Evolutionary conservation across 1,284 basidiomycete species (phyloP), one percentile per base, ranked within the genome.

Genomic region (Leccinum cinnamomeum): DNA sequence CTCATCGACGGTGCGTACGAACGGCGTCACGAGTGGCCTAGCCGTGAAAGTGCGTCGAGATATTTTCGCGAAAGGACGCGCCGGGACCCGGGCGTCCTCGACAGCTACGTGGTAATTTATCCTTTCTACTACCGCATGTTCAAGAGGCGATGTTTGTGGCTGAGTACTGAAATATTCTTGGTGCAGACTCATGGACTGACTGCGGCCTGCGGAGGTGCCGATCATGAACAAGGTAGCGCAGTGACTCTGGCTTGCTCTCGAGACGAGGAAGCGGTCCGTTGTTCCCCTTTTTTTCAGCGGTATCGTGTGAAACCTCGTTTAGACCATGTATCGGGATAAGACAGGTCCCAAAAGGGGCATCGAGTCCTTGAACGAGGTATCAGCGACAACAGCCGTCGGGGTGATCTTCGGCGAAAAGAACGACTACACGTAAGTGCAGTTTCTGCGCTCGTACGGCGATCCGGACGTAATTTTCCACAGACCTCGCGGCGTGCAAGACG

Each of bases 161-260:
- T 12, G 46, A 48, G 46, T 48, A 7, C 46, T 12, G 33, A 28
- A 35, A 12, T 46, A 18, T 14, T 5, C 39, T 35, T 35, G 50
- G 44, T 20, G 8, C 63, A 85, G 84, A 71, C 76, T 70, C 72
- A 83, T 64, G 85, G 78, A 5, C 70, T 86, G 8, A 75, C 77
- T 62, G 67, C 33, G 33, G 33, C 73, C 18, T 77, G 78, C 58
- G 73, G 76, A 23, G 76, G 16, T 0, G 70, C 66, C 1, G 72
- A 70, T 30, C 70, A 72, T 41, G 64, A 64, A 14, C 67, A 73
- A 33, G 72, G 73, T 73, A 10, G 25, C 64, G 75, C 77, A 1
- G 80, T 85, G 33, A 80, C 79, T 0, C 72, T 87, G 6, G 81
- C 82, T 7, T 88, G 86, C 64, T 80, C 79, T 2, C 79, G 81